Evolutionary conservation across 177 flowering plant genomes (phyloP), one percentile per base, ranked within the genome.

Genomic region (Vitis hybrid): DNA sequence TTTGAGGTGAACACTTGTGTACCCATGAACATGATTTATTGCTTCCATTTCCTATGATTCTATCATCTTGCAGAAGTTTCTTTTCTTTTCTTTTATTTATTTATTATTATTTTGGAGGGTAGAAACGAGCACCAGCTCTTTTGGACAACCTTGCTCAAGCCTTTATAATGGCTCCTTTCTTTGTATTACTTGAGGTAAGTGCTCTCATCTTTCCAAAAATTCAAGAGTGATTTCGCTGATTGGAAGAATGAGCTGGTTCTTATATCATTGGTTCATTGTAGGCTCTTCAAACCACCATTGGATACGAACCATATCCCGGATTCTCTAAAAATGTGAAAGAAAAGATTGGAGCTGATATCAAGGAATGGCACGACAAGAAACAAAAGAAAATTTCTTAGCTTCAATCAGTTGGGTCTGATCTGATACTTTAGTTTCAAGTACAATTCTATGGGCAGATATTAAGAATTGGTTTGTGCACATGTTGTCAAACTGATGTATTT

Each of bases 41-140:
- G 32, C 57, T 18, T 48, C 14, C 15, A 30, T 15, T 11, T 8
- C 24, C 18, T 40, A 48, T 50, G 9, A 35, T 48, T 21, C 17
- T 15, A 14, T 17, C 58, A 8, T 56, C 1, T 13, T 18, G 54
- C 24, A n/a, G 21, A 27, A 57, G 11, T 69, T 32, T 3, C 27
- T 14, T 46, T 40, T 57, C 24, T 9, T 18, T 6, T 12, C 7
- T 35, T 12, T 32, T 66, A 3, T 30, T 1, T 48, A 11, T 11
- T 0, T 35, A 1, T 40, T 46, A 19, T 48, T 24, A 15, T 50
- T 56, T 18, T 63, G 11, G 65, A 52, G 56, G 65, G 63, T 61
- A 95, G 99, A 91, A 88, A 78, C 92, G 99, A 27, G 98, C 98
- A 19, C 99, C 99, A 2, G 98, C 99, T 69, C 90, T 95, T 50